Evolutionary conservation across 192 early-diverging fungal genomes (phyloP), one percentile per base, ranked within the genome.

Genomic region (Coemansia sp.): DNA sequence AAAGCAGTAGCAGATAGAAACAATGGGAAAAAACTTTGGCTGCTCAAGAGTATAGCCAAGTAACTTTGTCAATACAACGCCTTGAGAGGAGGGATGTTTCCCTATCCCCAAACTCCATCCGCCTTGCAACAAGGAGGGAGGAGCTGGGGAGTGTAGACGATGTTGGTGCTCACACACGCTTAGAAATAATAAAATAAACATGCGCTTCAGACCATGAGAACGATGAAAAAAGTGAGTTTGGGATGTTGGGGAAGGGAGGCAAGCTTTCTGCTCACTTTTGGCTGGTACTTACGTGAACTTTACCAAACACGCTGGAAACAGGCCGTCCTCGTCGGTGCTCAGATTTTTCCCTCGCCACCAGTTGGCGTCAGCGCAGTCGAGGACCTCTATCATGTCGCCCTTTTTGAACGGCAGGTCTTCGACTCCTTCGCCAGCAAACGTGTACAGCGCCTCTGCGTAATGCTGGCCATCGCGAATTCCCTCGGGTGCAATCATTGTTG

Each of bases 291-390:
- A 84, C 81, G 76, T 74, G 72, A 84, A 79, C 50, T 78, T 78
- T 71, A 85, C 84, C 55, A 85, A 67, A 42, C 84, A 85, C 2
- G 84, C 79, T 46, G 84, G 84, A 55, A 85, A 85, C 53, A 81
- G 70, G 5, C 84, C 84, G 46, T 79, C 79, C 67, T 76, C 73
- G 49, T 71, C 68, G 25, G 79, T 79, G 63, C 66, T 69, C 40
- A 71, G 54, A 42, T 79, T 81, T 57, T 69, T 74, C 51, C 84
- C 84, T 32, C 76, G 70, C 84, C 84, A 85, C 84, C 84, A 85
- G 69, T 85, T 85, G 32, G 84, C 76, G 62, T 85, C 84, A 14
- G 81, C 80, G 57, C 57, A 59, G n/a, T 59, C 57, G 39, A 59
- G 57, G 39, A 59, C 57, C 13, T 59, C 57, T n/a, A 59, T 59